Percentiles rank a stretch among this genome's conserved stretches.
phyloP scores from a whole-genome alignment of 2,329 filamentous ascomycete species.

The Aspergillus clavatus region DNA sequence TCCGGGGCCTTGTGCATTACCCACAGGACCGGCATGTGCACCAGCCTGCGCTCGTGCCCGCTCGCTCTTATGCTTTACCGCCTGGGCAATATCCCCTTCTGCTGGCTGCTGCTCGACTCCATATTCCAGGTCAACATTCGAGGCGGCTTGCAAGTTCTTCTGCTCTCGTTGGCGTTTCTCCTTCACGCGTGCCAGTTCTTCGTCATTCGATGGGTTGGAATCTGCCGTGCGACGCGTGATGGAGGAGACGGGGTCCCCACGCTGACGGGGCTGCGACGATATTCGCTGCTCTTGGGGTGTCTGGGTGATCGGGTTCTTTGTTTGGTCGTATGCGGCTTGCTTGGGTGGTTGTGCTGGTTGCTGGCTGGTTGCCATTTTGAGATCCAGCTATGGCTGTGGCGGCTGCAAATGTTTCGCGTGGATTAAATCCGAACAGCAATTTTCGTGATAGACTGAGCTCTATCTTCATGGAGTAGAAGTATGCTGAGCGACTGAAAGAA shows the following conservation, averaged over 20 bases:
- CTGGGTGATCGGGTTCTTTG: conserved; percentile 31
- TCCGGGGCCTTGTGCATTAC: conserved; percentile 26
- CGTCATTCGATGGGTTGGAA: conserved; percentile 28
- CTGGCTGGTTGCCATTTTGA: conserved; percentile 18
- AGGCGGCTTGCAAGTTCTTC: conserved; percentile 12
- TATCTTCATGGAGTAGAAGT: too few relatives aligned
- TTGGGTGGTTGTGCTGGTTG: conserved; percentile 32
- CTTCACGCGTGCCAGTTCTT: conserved; percentile 17
- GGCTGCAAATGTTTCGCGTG: not conserved
- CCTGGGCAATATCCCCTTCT: conserved; percentile 32
- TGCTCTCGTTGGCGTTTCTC: conserved; percentile 15
- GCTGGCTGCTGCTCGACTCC: conserved; percentile 34
- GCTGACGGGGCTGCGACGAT: conserved; percentile 8
- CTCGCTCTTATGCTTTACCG: conserved; percentile 24
- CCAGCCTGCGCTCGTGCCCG: conserved; percentile 26
- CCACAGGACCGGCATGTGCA: conserved; percentile 34
- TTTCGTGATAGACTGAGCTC: too few relatives aligned
- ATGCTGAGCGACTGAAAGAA: too few relatives aligned
- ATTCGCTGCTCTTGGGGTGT: conserved; percentile 23
- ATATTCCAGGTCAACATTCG: conserved; percentile 31
- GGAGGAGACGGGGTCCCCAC: conserved; percentile 21
- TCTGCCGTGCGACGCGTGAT: conserved; percentile 23
- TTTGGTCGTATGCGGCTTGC: conserved; percentile 30
- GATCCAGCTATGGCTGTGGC: too few relatives aligned
- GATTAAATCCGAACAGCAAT: too few relatives aligned